phyloP scores from a whole-genome alignment of 106 monocot genomes.

The Platanthera zijinensis region DNA sequence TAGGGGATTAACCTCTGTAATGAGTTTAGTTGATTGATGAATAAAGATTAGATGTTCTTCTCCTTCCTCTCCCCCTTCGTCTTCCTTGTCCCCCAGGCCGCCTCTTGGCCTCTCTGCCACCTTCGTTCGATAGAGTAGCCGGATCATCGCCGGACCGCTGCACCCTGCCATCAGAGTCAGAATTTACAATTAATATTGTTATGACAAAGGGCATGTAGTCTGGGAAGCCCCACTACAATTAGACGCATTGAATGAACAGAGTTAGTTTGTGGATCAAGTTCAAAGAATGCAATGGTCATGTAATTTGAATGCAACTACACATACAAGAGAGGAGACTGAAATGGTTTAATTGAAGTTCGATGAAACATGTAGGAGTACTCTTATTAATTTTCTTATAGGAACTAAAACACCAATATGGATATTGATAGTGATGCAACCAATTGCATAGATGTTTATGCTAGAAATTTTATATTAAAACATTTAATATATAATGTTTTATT shows the following conservation, averaged over 20 bases:
- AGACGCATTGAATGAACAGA: neutral
- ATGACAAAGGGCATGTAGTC: neutral
- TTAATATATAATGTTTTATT: too few relatives aligned
- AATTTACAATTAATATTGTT: neutral
- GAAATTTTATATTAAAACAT: too few relatives aligned
- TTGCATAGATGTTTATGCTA: neutral
- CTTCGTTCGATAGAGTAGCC: too few relatives aligned
- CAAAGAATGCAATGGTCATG: neutral
- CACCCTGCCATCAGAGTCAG: neutral
- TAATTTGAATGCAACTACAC: neutral
- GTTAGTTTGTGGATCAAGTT: neutral
- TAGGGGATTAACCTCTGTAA: too few relatives aligned
- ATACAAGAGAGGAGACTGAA: neutral
- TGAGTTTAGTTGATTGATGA: too few relatives aligned
- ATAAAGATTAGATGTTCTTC: too few relatives aligned
- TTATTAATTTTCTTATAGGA: neutral
- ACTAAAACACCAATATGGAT: neutral
- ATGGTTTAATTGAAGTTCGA: neutral
- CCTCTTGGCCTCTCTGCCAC: too few relatives aligned
- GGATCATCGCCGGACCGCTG: too few relatives aligned
- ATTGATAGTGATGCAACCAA: neutral
- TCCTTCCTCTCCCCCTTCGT: too few relatives aligned
- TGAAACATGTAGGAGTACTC: neutral
- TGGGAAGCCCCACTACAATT: neutral
- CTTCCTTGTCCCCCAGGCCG: too few relatives aligned